These are phyloP conservation scores for Leishmania arabica DNA, from an alignment of 208 protist genomes.

Conservation along the genomic window DNA sequence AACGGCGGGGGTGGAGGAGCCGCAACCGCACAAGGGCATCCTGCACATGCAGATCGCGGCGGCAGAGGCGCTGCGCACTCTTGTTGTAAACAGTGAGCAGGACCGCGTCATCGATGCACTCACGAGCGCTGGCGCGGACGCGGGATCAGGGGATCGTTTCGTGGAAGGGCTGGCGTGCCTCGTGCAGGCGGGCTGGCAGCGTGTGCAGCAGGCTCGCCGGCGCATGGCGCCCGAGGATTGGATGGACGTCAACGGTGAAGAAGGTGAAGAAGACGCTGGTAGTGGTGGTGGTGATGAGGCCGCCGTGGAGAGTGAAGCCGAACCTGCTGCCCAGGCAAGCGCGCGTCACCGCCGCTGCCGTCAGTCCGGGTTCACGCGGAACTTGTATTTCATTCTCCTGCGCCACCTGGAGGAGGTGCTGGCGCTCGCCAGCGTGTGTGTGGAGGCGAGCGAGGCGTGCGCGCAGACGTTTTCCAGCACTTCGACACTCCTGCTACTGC, in stretches of 20 bases:
- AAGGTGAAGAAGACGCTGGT: not conserved
- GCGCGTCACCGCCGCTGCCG: not conserved
- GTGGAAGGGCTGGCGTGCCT: conserved; percentile 35
- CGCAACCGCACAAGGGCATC: conserved; percentile 35
- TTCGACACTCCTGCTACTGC: conserved; percentile 24
- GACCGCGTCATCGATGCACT: conserved; percentile 64
- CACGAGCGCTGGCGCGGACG: conserved; percentile 13
- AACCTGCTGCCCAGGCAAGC: not conserved
- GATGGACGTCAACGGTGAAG: conserved; percentile 21
- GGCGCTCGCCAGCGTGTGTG: conserved; percentile 44
- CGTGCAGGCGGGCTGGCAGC: conserved; percentile 36
- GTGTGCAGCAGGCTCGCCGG: conserved; percentile 35
- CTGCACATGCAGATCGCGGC: conserved; percentile 59
- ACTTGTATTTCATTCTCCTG: conserved; percentile 39
- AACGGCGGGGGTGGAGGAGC: not conserved
- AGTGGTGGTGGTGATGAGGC: not conserved
- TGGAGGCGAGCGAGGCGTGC: conserved; percentile 56
- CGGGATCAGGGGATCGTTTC: conserved; percentile 21
- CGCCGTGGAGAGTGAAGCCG: not conserved
- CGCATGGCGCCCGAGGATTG: conserved; percentile 24
- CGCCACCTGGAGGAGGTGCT: conserved; percentile 60
- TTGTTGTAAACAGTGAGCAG: conserved; percentile 61
- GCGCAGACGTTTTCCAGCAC: conserved; percentile 40
- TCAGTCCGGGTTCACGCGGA: conserved; percentile 10
- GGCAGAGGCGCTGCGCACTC: conserved; percentile 59